Conservation (phyloP, 306 rosid species). For the Rosa persica region DNA sequence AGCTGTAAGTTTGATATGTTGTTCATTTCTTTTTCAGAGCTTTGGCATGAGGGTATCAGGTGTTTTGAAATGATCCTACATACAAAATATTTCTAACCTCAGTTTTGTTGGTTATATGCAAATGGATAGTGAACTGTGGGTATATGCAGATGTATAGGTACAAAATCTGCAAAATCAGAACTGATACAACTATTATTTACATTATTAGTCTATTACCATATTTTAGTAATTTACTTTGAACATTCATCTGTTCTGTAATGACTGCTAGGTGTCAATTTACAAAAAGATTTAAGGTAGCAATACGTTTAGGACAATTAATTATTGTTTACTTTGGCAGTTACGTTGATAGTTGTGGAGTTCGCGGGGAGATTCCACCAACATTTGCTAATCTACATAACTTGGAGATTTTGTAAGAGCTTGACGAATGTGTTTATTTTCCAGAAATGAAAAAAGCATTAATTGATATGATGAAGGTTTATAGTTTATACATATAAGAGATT, state of each 20-base stretch:
- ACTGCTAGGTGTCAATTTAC: neutral
- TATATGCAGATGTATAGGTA: neutral
- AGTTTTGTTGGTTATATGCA: neutral
- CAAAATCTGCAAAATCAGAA: neutral
- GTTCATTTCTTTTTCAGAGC: neutral
- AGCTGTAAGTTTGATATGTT: slow-evolving; percentile 51
- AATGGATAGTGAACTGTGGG: neutral
- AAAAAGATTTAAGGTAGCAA: neutral
- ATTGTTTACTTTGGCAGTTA: slow-evolving; percentile 50
- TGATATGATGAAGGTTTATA: neutral
- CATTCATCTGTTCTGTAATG: neutral
- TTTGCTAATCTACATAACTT: slow-evolving; percentile 56
- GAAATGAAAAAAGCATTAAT: neutral
- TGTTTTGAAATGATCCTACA: neutral
- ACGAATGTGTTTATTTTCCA: slow-evolving; percentile 1
- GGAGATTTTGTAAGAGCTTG: slow-evolving; percentile 48
- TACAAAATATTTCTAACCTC: neutral
- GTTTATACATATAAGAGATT: neutral
- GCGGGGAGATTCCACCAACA: slow-evolving; percentile 78
- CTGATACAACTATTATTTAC: neutral
- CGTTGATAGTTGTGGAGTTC: slow-evolving; percentile 65
- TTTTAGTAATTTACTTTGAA: neutral
- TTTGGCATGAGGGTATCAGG: neutral
- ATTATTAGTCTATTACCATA: neutral
- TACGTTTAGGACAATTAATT: neutral